Percentiles rank a stretch among this genome's conserved stretches.
These are phyloP conservation scores for Zygoascus meyerae DNA, from an alignment of 1,139 yeast species.

Conservation along the genomic window DNA sequence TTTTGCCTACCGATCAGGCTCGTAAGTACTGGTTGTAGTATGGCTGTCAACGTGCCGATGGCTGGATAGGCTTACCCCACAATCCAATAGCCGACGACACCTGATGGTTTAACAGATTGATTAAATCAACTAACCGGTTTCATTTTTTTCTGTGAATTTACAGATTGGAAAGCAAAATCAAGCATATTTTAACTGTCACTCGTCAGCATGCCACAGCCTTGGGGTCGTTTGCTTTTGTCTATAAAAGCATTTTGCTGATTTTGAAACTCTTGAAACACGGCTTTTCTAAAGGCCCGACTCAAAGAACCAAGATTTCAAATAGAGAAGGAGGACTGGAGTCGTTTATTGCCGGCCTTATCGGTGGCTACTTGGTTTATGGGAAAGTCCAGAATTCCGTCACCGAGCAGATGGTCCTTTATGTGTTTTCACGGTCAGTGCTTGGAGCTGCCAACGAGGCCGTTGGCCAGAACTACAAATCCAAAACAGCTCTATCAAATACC, in stretches of 20 bases:
- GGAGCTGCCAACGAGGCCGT: conserved; percentile 43
- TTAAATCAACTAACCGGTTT: not conserved
- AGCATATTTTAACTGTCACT: conserved; percentile 52
- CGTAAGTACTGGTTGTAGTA: conserved; percentile 21
- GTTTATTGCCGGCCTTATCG: conserved; percentile 58
- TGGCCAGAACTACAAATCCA: conserved; percentile 23
- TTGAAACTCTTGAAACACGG: conserved; percentile 22
- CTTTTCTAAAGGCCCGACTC: conserved; percentile 8
- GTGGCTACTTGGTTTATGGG: conserved; percentile 62
- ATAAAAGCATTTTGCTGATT: conserved; percentile 39
- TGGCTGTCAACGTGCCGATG: not conserved
- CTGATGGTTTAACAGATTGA: not conserved
- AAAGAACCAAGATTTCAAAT: conserved; percentile 12
- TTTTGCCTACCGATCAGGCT: conserved; percentile 44
- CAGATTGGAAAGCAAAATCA: conserved; percentile 23
- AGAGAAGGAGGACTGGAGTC: conserved; percentile 35
- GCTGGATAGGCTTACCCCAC: conserved; percentile 3
- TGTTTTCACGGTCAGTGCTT: conserved; percentile 52
- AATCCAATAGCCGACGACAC: not conserved
- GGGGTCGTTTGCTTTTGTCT: conserved; percentile 60
- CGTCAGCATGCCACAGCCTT: conserved; percentile 61
- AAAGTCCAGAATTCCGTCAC: conserved; percentile 38
- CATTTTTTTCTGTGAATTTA: not conserved
- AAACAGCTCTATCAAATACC: conserved; percentile 23
- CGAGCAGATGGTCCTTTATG: conserved; percentile 57